Percentiles rank a stretch among this genome's conserved stretches.
Conservation (phyloP, 2,329 filamentous ascomycete species). For the Penicillium digitatum region DNA sequence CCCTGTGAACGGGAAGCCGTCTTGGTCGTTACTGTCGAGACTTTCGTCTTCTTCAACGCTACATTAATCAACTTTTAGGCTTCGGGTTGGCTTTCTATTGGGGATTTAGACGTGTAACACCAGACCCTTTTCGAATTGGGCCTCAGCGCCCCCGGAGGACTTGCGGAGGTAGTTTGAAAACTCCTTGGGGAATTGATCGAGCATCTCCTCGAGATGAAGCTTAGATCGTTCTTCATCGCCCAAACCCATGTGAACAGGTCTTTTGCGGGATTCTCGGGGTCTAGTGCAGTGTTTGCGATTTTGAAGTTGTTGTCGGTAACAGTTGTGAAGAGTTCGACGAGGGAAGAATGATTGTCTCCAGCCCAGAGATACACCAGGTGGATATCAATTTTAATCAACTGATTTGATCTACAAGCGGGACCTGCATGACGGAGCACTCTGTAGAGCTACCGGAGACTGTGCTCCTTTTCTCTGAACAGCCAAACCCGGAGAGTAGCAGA, state of each 20-base stretch:
- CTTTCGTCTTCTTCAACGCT: background rate
- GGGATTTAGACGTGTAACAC: background rate
- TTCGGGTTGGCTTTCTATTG: no score
- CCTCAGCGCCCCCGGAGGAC: background rate
- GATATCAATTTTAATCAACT: background rate
- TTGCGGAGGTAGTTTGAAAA: slow-evolving; percentile 1
- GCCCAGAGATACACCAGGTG: background rate
- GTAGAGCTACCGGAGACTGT: background rate
- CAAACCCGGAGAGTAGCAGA: background rate
- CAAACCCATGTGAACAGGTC: background rate
- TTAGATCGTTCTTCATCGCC: background rate
- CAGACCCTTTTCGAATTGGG: no score
- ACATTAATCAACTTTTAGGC: background rate
- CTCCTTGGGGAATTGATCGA: background rate
- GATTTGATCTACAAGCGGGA: background rate
- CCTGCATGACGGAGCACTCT: background rate
- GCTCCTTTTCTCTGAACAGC: background rate
- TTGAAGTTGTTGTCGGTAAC: background rate
- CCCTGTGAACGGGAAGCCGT: slow-evolving; percentile 2
- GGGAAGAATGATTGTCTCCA: background rate
- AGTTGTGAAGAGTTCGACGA: background rate
- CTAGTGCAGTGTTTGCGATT: background rate
- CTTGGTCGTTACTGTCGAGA: slow-evolving; percentile 1
- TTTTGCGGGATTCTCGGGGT: background rate
- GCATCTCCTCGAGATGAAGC: background rate